Conservation (phyloP, 257 asterid genomes). For the Parsonsia alboflavescens region DNA sequence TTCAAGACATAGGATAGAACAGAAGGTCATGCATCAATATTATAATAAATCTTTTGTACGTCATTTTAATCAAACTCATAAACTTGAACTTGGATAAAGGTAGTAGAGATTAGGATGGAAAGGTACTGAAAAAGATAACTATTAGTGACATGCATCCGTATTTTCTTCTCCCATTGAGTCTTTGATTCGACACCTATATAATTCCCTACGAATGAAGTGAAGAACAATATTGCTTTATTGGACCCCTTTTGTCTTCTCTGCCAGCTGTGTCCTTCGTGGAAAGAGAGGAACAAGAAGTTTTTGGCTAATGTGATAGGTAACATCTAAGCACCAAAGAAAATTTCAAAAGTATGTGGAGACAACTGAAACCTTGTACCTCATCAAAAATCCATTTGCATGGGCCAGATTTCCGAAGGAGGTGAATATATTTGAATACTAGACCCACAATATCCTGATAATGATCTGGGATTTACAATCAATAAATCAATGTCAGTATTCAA, state of each 20-base stretch:
- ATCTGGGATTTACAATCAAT: constrained; percentile 32
- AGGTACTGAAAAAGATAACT: background rate
- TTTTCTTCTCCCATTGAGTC: too few relatives aligned
- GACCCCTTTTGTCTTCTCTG: background rate
- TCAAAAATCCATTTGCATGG: constrained; percentile 81
- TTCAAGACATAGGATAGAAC: background rate
- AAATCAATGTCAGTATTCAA: background rate
- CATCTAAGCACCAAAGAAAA: background rate
- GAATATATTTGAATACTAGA: constrained; percentile 65
- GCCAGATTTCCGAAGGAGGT: constrained; percentile 74
- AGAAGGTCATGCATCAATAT: too few relatives aligned
- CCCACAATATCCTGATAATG: constrained; percentile 84
- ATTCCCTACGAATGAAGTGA: background rate
- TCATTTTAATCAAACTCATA: too few relatives aligned
- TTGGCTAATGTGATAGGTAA: background rate
- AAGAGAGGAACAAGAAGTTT: background rate
- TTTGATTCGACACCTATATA: background rate
- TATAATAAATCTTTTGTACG: too few relatives aligned
- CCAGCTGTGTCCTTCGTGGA: background rate
- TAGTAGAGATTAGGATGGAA: background rate
- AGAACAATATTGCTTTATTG: background rate
- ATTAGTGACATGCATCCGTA: too few relatives aligned
- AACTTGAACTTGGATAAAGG: background rate
- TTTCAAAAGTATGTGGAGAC: background rate
- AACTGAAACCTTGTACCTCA: constrained; percentile 49